These are phyloP conservation scores for Flaveria trinervia DNA, from an alignment of 129 eudicot species.

Conservation along the genomic window DNA sequence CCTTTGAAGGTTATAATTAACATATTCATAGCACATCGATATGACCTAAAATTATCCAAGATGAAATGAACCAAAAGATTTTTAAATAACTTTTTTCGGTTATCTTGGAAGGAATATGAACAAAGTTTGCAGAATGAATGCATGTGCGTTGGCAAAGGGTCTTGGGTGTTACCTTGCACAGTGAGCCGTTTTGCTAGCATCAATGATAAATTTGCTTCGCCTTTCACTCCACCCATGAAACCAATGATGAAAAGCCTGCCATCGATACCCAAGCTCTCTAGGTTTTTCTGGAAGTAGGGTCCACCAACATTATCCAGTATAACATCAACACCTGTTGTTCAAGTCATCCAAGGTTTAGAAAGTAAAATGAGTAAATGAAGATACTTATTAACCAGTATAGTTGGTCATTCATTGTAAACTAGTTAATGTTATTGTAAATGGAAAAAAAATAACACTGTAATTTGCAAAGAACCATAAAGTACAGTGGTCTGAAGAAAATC, in stretches of 20 bases:
- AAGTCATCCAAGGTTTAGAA: conserved; percentile 2
- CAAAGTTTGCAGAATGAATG: not conserved
- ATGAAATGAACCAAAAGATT: no score
- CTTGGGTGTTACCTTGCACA: conserved; percentile 62
- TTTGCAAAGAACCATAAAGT: conserved; percentile 8
- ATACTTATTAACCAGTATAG: not conserved
- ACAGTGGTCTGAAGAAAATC: not conserved
- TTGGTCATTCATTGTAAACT: not conserved
- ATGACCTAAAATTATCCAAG: no score
- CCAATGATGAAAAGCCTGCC: conserved; percentile 98
- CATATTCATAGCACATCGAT: no score
- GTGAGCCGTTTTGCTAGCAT: conserved; percentile 81
- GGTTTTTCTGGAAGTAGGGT: conserved; percentile 70
- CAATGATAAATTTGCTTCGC: conserved; percentile 54
- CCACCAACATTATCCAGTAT: conserved; percentile 88
- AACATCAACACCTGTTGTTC: conserved; percentile 78
- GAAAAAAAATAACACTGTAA: not conserved
- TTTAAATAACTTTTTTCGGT: not conserved
- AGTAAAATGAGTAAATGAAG: not conserved
- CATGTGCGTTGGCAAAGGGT: conserved; percentile 16
- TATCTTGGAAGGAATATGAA: not conserved
- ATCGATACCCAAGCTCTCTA: conserved; percentile 75
- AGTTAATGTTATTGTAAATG: conserved; percentile 14
- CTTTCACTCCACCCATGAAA: conserved; percentile 73
- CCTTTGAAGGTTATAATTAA: no score